Base-by-base conservation (phyloP, 345 rosid species). In the sweet orange (Citrus sinensis) region DNA sequence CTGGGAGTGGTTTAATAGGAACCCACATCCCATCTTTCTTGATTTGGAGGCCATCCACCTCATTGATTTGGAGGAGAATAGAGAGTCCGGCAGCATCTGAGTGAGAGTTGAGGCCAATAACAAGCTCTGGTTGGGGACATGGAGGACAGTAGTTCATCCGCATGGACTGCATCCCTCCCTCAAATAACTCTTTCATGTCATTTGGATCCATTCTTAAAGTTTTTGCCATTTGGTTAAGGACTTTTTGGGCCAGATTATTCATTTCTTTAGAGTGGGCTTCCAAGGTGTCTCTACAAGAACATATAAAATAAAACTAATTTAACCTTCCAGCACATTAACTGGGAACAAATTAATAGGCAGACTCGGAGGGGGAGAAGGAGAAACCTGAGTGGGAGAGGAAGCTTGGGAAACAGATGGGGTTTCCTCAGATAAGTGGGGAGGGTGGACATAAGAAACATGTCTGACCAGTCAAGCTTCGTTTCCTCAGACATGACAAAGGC, bases 121-220 rank as follows among this genome's bases (percentile, higher is more conserved):
- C 83, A 9, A 37, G 67, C 14, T 81, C 68, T 0, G 83, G 83
- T 40, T 14, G 73, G 1, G 83, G 83, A 60, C 83, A 81, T 4
- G 80, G 73, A 0, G 95, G 92, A 32, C 87, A 91, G 75, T 83
- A 91, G 70, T 88, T 91, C 76, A 90, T 87, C 80, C 91, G 87
- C 75, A 90, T 70, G 11, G 64, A 34, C 72, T 81, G 83, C 13
- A 22, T 1, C 22, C 80, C 80, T 30, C 58, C 76, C 39, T 76
- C 83, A 71, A 81, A 81, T 8, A 81, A 40, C 58, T 29, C 73
- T 7, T 9, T 37, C 77, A 76, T 81, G 3, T 76, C 80, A n/a
- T 55, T 63, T 10, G 35, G 30, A 10, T 73, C 67, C 76, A 59
- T 73, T 39, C 14, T 16, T 37, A 73, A 49, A 73, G 39, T 27